These are phyloP conservation scores for Lactarius vividus DNA, from an alignment of 768 basidiomycete species.

Conservation along the genomic window DNA sequence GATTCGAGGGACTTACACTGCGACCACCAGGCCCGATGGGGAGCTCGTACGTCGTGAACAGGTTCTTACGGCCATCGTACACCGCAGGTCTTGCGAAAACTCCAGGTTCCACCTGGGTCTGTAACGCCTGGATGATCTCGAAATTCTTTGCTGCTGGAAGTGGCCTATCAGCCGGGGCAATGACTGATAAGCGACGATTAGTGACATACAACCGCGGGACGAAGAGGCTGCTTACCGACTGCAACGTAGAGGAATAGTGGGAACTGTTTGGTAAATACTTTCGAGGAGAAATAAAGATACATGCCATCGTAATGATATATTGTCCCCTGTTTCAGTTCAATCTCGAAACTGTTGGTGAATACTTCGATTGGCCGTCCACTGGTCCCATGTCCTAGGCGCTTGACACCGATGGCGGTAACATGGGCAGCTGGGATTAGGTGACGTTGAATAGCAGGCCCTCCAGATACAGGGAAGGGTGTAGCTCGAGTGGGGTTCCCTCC, in stretches of 20 bases:
- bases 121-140: constrained; percentile 63
- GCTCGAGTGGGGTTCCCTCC: constrained; percentile 35
- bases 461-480: constrained; percentile 17
- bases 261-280: background rate
- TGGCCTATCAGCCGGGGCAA: constrained; percentile 59
- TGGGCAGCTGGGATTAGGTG: constrained; percentile 39
- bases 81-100: constrained; percentile 71
- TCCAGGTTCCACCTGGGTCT: constrained; percentile 53
- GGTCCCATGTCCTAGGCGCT: constrained; percentile 60
- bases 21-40: constrained; percentile 48
- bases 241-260: constrained; percentile 1
- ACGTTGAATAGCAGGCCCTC: constrained; percentile 4
- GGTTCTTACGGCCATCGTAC: constrained; percentile 79
- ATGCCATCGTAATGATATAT: constrained; percentile 81
- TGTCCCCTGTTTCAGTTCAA: constrained; percentile 55
- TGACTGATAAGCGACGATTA: constrained; percentile 39
- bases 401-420: constrained; percentile 60
- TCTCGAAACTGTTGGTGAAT: constrained; percentile 60
- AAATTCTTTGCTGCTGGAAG: constrained; percentile 67
- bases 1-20: constrained; percentile 43
- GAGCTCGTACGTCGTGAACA: constrained; percentile 60
- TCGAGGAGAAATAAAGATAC: constrained; percentile 30
- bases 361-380: constrained; percentile 47
- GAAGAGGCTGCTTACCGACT: constrained; percentile 43
- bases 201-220: background rate